Base-by-base conservation (phyloP, 2,329 filamentous ascomycete species). In the Fusarium liriodendri region DNA sequence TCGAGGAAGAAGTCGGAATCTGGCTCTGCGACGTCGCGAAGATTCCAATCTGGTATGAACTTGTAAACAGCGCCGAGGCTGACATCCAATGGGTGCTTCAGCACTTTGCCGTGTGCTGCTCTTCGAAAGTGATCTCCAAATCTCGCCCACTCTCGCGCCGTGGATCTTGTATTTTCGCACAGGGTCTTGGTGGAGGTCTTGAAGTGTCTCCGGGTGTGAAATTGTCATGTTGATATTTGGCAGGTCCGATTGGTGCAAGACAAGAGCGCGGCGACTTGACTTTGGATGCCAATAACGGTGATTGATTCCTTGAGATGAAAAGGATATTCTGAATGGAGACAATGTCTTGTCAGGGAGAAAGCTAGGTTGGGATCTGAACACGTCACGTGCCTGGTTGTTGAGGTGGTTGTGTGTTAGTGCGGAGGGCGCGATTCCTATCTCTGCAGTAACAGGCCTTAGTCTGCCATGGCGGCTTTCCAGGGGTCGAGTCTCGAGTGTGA, bases 21-120 rank as follows among this genome's bases (percentile, higher is more conserved):
- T 0, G 82, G 76, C 1, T 78, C 73, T 5, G 83, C 72, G 3
- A 87, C 76, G 27, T 87, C 84, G 9, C 75, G 79, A 1, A 87
- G 64, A 65, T 88, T 87, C 80, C 80, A 83, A 57, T 87, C 87
- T 0, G 85, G 84, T 0, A 83, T 72, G 3, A 86, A 52, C n/a
- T 83, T 84, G 73, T 70, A 83, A 18, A 83, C 75, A n/a, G 79
- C 78, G 1, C 83, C 84, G 27, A 85, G 16, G 0, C 81, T 80
- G 3, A 32, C 29, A 61, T 87, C 85, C 4, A 25, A 29, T 2
- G 81, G 64, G 52, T 84, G 75, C 63, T 81, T 80, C 20, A 86
- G 76, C 4, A 86, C 80, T 11, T 58, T 63, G 8, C 82, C 81
- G 0, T 83, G 80, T 0, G 61, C 69, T 2, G 80, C 70, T 1